Percentiles rank a stretch among this genome's conserved stretches.
These are phyloP conservation scores for Gracilaria gracilis DNA, from an alignment of 23 red algal genomes.

Conservation along the genomic window DNA sequence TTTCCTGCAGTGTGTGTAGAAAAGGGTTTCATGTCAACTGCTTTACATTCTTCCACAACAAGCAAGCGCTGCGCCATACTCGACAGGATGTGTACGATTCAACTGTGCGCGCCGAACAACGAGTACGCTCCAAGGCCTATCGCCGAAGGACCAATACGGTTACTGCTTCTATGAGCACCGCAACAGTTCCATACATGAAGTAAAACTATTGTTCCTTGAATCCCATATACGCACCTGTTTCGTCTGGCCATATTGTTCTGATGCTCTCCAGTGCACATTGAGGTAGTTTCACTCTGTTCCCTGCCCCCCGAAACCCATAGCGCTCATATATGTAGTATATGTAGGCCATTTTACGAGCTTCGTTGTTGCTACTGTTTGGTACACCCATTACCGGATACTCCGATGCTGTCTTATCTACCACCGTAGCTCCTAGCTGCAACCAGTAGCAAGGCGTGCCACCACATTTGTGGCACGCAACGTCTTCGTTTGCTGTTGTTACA, in stretches of 20 bases:
- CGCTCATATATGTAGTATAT: too few relatives aligned
- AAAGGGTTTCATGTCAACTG: conserved; percentile 11
- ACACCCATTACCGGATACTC: too few relatives aligned
- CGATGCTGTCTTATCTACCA: too few relatives aligned
- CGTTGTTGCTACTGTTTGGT: too few relatives aligned
- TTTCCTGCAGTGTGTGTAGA: background rate
- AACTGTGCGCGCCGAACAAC: background rate
- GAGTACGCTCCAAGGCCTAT: background rate
- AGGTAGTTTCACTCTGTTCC: too few relatives aligned
- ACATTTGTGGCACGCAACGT: too few relatives aligned
- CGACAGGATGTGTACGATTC: background rate
- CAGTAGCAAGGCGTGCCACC: too few relatives aligned
- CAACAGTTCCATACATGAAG: background rate
- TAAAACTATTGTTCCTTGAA: background rate
- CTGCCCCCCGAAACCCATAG: too few relatives aligned
- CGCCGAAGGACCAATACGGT: background rate
- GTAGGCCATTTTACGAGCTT: too few relatives aligned
- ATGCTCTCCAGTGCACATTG: background rate
- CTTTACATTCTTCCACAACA: conserved; percentile 11
- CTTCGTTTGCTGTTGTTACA: too few relatives aligned
- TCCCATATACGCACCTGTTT: background rate
- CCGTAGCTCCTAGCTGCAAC: too few relatives aligned
- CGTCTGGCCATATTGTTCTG: background rate
- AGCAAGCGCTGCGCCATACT: background rate
- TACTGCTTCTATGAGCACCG: background rate